phyloP scores from a whole-genome alignment of 352 stramenopile genomes.

The Globisporangium carolinianum region DNA sequence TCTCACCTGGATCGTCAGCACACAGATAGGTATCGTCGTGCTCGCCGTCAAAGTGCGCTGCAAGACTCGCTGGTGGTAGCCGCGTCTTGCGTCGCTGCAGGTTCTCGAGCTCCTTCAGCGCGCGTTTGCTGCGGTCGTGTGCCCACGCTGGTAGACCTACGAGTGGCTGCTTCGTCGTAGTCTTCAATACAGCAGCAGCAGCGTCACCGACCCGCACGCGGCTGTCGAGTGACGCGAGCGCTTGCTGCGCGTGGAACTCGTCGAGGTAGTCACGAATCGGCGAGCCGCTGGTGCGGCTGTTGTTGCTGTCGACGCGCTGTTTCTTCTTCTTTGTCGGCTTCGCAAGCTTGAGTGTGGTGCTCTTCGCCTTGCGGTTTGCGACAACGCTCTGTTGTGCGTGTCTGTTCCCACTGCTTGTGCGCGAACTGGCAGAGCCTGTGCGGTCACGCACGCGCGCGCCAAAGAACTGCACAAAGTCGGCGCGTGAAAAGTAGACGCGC shows the following conservation, averaged over 20 bases:
- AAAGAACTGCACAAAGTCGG: constrained; percentile 55
- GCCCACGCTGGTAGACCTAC: constrained; percentile 50
- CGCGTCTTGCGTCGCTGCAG: constrained; percentile 15
- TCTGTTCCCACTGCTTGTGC: neutral
- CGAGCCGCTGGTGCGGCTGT: neutral
- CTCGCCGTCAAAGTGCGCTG: neutral
- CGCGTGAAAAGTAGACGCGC: constrained; percentile 38
- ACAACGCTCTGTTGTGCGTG: neutral
- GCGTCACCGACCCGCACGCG: neutral
- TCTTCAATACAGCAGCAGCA: neutral
- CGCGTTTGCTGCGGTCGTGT: constrained; percentile 57
- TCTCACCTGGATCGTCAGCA: neutral
- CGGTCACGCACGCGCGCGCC: neutral
- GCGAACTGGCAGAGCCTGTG: neutral
- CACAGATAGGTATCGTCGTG: neutral
- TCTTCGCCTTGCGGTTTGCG: neutral
- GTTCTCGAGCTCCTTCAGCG: constrained; percentile 46
- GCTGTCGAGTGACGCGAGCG: constrained; percentile 4
- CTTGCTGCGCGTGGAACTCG: constrained; percentile 5
- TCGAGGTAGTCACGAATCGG: constrained; percentile 8
- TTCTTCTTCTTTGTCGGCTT: neutral
- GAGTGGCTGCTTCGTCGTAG: constrained; percentile 17
- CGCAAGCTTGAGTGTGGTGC: neutral
- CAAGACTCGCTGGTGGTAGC: neutral
- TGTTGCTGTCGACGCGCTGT: neutral